Evolutionary conservation across 2,329 filamentous ascomycete genomes (phyloP).

Genomic region (Trichoderma citrinoviride): DNA sequence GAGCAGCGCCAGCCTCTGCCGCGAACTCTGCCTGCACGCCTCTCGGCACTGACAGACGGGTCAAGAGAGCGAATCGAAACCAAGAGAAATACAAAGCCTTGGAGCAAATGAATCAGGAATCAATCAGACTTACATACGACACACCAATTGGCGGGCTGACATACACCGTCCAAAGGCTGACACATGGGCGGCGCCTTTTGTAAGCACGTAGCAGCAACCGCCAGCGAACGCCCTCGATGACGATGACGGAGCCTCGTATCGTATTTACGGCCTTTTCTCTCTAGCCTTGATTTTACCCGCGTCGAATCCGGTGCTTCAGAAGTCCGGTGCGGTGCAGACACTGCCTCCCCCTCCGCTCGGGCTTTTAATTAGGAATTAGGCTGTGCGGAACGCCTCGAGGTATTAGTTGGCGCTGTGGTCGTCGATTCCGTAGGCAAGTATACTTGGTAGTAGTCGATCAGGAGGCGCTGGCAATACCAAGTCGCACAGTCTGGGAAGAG

Average conservation of each 20-base stretch:
- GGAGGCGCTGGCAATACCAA: conserved; percentile 1
- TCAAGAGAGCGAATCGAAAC: background rate
- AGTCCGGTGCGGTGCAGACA: background rate
- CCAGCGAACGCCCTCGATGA: too few species aligned
- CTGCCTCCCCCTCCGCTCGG: conserved; percentile 9
- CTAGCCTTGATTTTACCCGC: conserved; percentile 10
- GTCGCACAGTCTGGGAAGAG: conserved; percentile 5
- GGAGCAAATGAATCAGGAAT: too few species aligned
- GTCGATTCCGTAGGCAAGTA: conserved; percentile 7
- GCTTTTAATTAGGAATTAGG: conserved; percentile 7
- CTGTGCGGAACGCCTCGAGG: conserved; percentile 15
- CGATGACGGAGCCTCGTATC: conserved; percentile 16
- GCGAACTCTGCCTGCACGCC: conserved; percentile 1
- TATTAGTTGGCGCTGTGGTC: background rate
- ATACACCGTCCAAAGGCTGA: conserved; percentile 1
- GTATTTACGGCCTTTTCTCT: background rate
- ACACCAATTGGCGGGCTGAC: background rate
- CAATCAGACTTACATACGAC: background rate
- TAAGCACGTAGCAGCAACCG: conserved; percentile 8
- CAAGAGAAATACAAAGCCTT: background rate
- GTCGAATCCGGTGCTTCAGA: conserved; percentile 10
- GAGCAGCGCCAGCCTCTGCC: conserved; percentile 10
- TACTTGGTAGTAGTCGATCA: conserved; percentile 14
- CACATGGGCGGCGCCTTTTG: conserved; percentile 8
- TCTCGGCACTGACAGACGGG: background rate